A percentile compares a stretch with the other conserved stretches of the same genome.
These are phyloP conservation scores for Microascus cirrosus DNA, from an alignment of 2,329 filamentous ascomycete genomes.

Conservation along the genomic window DNA sequence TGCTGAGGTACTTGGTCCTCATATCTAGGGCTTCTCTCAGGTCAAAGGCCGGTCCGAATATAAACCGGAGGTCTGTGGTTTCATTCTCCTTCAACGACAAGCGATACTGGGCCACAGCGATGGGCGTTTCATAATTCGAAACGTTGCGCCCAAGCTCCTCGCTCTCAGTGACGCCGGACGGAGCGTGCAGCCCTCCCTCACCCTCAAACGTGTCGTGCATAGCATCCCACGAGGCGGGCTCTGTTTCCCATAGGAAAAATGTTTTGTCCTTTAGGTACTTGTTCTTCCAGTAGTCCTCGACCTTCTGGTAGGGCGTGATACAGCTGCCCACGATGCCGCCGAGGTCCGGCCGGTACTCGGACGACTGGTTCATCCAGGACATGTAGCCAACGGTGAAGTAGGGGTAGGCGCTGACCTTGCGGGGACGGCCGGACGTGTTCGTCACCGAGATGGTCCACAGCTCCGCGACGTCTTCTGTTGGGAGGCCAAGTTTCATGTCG, in stretches of 20 bases:
- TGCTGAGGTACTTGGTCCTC: slow-evolving; percentile 34
- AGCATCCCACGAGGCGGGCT: slow-evolving; percentile 39
- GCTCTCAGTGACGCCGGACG: slow-evolving; percentile 26
- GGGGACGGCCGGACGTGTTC: slow-evolving; percentile 31
- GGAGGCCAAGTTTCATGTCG: slow-evolving; percentile 38
- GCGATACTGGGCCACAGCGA: slow-evolving; percentile 41
- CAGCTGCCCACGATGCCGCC: slow-evolving; percentile 38
- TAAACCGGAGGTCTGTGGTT: slow-evolving; percentile 35
- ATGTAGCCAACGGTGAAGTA: slow-evolving; percentile 50
- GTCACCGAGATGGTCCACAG: slow-evolving; percentile 42
- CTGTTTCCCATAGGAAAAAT: slow-evolving; percentile 41
- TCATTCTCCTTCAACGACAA: slow-evolving; percentile 25
- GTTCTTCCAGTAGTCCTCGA: slow-evolving; percentile 44
- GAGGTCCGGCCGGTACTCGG: slow-evolving; percentile 35
- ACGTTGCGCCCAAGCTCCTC: slow-evolving; percentile 30
- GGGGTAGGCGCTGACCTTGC: slow-evolving; percentile 39
- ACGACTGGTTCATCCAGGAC: slow-evolving; percentile 52
- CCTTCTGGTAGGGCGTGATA: slow-evolving; percentile 46
- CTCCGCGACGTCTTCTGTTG: slow-evolving; percentile 42
- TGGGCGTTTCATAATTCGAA: slow-evolving; percentile 43
- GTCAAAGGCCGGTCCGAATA: slow-evolving; percentile 43
- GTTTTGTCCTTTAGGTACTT: slow-evolving; percentile 46
- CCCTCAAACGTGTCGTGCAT: slow-evolving; percentile 41
- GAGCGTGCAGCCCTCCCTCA: slow-evolving; percentile 41
- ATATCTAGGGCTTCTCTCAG: slow-evolving; percentile 35